Conservation (phyloP, 768 basidiomycete species). For the Boletus rubroflammeus region DNA sequence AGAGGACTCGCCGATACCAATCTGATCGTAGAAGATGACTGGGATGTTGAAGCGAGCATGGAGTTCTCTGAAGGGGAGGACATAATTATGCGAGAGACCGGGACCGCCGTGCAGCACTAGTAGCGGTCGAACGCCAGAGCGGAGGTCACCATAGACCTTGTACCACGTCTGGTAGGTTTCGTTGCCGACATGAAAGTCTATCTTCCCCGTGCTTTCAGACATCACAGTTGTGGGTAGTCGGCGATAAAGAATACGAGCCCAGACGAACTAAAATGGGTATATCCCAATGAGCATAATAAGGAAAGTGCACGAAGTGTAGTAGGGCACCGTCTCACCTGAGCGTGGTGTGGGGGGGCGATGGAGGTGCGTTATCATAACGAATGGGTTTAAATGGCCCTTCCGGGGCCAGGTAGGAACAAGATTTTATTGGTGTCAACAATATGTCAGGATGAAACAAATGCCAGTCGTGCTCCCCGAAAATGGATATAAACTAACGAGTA, state of each 20-base stretch:
- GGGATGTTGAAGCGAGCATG: conserved; percentile 30
- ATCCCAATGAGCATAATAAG: background rate
- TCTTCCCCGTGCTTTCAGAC: conserved; percentile 22
- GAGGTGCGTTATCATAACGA: background rate
- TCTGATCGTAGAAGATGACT: conserved; percentile 50
- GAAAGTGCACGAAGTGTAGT: background rate
- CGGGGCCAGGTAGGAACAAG: background rate
- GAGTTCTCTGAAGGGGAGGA: conserved; percentile 38
- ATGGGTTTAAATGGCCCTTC: background rate
- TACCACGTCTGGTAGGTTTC: conserved; percentile 42
- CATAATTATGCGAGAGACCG: conserved; percentile 36
- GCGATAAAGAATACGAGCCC: background rate
- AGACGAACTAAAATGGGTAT: background rate
- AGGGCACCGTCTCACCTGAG: background rate
- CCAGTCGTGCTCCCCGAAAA: too few relatives aligned
- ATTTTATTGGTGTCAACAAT: background rate
- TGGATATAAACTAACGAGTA: too few relatives aligned
- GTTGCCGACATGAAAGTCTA: conserved; percentile 16
- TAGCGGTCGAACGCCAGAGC: conserved; percentile 31
- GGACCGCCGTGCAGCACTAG: conserved; percentile 49
- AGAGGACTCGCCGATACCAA: conserved; percentile 45
- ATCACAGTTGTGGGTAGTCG: background rate
- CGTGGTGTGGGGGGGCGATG: background rate
- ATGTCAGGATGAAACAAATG: background rate
- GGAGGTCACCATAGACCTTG: conserved; percentile 41